Base-by-base conservation (phyloP, 2,329 filamentous ascomycete genomes). In the Drechslerella dactyloides region DNA sequence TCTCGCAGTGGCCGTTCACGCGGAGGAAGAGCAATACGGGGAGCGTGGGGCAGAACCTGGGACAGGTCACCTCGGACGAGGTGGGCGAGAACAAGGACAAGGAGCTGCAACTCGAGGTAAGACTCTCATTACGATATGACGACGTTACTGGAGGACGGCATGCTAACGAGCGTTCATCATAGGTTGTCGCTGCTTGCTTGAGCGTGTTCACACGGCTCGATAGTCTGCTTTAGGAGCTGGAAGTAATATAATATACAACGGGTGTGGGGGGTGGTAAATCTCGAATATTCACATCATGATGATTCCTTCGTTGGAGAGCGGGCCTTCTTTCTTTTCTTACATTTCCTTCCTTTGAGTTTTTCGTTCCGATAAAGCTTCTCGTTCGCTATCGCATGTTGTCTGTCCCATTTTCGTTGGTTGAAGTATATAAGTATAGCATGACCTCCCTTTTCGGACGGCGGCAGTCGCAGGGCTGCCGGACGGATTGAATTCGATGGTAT, bases 191-290 rank as follows among this genome's bases (percentile, higher is more conserved):
- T 58, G 94, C 94, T 76, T 97, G 94, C 81, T 82, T 99, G 80
- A 96, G 90, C 82, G 94, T 99, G 78, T 99, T 99, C 81, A 99
- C 94, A 75, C 87, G 93, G 79, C 89, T 99, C 78, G 94, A 99
- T 82, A 97, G 94, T 57, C 84, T 99, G 73, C 88, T 99, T 80
- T 99, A 86, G 54, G 23, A 35, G 24, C 17, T 8, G 37, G 21
- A 21, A 13, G 23, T 13, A 17, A 30, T 21, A 57, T 46, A 24
- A 35, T 66, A 40, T 53, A 37, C 46, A 3, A 8, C 58, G 61
- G 52, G n/a, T 30, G 42, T 37, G 54, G 48, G 35, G 48, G 50
- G 37, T 8, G 27, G 23, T 27, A 54, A 37, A 24, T 62, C 24
- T 55, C 59, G 52, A 53, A 70, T 70, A 54, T 62, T 48, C 59